Base-by-base conservation (phyloP, 2,329 filamentous ascomycete species). In the Ophiostoma ips region DNA sequence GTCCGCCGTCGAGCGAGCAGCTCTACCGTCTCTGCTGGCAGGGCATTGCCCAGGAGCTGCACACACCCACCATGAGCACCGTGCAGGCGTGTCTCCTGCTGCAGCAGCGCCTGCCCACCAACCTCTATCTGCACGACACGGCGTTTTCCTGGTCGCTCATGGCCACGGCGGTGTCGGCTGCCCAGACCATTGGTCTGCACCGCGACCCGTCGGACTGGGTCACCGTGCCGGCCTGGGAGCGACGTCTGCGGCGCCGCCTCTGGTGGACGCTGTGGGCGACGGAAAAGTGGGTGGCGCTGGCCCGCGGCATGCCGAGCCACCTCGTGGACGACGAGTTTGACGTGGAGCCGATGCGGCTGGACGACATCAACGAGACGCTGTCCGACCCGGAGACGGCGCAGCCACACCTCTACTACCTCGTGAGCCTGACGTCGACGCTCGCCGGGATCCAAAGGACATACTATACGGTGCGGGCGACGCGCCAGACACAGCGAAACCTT, bases 251-350 rank as follows among this genome's bases (percentile, higher is more conserved):
- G 11, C 62, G 62, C 52, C 57, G 63, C 9, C 52, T 64, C 1
- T 64, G 62, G 61, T 61, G 60, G 47, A 58, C 57, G 2, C 54
- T 61, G 12, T 61, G 59, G 50, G 57, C 63, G 4, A 61, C 61
- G 57, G 63, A 64, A 33, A 64, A 64, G 49, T 64, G 62, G 63
- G 58, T 62, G 1, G 60, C 61, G 11, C 53, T 64, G 12, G 58
- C 59, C 6, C 59, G 61, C 7, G 63, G 63, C 2, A 62, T 62
- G 61, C 62, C 62, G 4, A 60, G 57, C 44, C 62, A 63, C 40
- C 58, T 64, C 8, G 21, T 12, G 10, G 50, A 51, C 16, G 50
- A 51, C 12, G 28, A 48, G 12, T 35, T 57, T 30, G 61, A 63
- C 33, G 62, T 64, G 13, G 53, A 59, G 9, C 56, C 57, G n/a